These are phyloP conservation scores for Tylopilus felleus DNA, from an alignment of 768 basidiomycete genomes.

Conservation along the genomic window DNA sequence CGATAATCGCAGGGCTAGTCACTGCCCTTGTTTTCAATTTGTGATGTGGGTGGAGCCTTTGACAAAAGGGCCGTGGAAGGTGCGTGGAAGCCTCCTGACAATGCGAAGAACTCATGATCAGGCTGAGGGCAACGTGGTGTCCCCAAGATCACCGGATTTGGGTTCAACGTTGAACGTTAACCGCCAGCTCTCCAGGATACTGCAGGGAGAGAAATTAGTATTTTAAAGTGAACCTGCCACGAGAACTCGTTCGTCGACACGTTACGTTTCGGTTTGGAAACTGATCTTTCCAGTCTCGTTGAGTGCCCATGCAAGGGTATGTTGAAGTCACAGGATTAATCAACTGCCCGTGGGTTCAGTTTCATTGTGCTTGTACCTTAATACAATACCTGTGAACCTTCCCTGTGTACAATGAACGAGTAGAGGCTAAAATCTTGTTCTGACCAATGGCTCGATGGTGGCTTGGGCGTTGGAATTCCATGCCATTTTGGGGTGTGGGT, in stretches of 20 bases:
- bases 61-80: background rate
- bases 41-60: background rate
- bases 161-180: background rate
- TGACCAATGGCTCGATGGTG: background rate
- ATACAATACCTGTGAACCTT: background rate
- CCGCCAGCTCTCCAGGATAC: background rate
- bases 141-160: background rate
- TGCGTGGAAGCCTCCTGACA: background rate
- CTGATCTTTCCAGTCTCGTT: background rate
- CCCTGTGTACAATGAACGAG: background rate
- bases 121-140: background rate
- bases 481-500: background rate
- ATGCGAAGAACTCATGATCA: background rate
- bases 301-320: background rate
- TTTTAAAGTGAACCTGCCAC: background rate
- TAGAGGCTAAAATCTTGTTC: background rate
- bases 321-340: background rate
- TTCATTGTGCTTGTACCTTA: background rate
- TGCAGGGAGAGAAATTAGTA: background rate
- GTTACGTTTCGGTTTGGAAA: background rate
- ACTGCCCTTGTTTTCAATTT: slow-evolving; percentile 8
- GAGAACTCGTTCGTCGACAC: background rate
- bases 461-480: too few relatives aligned
- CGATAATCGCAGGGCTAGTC: slow-evolving; percentile 7
- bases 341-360: background rate